Conservation (phyloP, 768 basidiomycete species). For the Mycena sanguinolenta region DNA sequence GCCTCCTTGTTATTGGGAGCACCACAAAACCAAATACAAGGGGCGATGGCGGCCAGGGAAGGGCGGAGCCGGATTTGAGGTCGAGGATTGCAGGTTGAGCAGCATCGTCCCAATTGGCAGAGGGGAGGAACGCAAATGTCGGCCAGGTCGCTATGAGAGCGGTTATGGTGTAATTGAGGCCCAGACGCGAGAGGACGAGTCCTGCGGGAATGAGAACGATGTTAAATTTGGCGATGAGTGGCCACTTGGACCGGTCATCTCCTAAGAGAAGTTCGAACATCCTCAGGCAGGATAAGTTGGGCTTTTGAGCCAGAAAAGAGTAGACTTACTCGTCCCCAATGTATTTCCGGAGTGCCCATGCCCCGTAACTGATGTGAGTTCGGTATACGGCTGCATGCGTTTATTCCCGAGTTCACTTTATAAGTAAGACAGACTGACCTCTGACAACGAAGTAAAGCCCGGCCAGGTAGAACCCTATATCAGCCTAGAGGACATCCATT, state of each 20-base stretch:
- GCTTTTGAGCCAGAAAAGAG: neutral
- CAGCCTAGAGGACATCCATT: conserved; percentile 26
- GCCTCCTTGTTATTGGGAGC: conserved; percentile 59
- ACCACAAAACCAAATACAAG: conserved; percentile 66
- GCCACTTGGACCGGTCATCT: conserved; percentile 80
- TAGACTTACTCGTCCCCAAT: conserved; percentile 73
- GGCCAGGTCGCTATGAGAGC: conserved; percentile 66
- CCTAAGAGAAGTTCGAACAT: conserved; percentile 77
- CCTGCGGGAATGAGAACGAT: conserved; percentile 79
- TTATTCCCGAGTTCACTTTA: neutral
- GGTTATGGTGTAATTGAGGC: conserved; percentile 53
- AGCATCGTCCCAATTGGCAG: conserved; percentile 46
- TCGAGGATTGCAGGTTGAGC: conserved; percentile 51
- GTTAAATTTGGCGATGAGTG: conserved; percentile 81
- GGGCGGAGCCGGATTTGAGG: conserved; percentile 14
- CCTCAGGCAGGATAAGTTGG: conserved; percentile 44
- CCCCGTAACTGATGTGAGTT: conserved; percentile 76
- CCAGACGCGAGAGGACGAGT: conserved; percentile 74
- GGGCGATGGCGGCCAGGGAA: conserved; percentile 72
- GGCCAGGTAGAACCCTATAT: conserved; percentile 64
- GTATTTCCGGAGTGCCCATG: conserved; percentile 77
- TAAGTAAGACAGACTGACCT: conserved; percentile 59
- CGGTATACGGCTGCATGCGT: conserved; percentile 52
- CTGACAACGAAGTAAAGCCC: conserved; percentile 68
- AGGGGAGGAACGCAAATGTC: conserved; percentile 51